Percentiles rank a stretch among this genome's conserved stretches.
Conservation (phyloP, 208 protist species). For the Acanthamoeba triangularis region DNA sequence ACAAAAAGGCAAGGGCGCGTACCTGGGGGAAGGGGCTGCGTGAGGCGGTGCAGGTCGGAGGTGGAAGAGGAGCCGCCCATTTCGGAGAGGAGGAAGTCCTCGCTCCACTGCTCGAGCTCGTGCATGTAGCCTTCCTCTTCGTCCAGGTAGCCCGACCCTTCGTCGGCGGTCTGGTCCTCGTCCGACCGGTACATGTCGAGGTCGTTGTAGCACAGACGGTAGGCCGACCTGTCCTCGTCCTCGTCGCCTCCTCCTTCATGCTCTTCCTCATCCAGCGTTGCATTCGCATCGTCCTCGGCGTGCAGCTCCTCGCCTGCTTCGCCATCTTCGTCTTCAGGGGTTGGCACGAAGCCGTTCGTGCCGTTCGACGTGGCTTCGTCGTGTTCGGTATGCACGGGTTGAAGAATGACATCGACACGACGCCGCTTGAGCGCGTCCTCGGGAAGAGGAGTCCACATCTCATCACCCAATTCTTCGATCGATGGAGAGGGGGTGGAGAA, state of each 20-base stretch:
- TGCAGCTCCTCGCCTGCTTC: not conserved
- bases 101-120: conserved; percentile 64
- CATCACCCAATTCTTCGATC: not conserved
- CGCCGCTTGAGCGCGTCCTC: conserved; percentile 1
- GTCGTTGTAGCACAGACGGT: conserved; percentile 69
- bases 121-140: conserved; percentile 70
- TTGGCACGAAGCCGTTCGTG: not conserved
- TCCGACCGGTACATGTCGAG: conserved; percentile 56
- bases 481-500: not conserved
- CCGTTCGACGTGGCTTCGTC: not conserved
- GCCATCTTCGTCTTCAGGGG: not conserved
- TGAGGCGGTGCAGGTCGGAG: not conserved
- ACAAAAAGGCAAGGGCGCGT: too few species aligned
- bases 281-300: not conserved
- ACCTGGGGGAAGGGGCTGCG: not conserved
- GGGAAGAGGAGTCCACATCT: conserved; percentile 2
- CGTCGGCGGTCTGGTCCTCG: conserved; percentile 2
- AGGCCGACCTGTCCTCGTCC: conserved; percentile 60
- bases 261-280: not conserved
- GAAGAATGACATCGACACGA: not conserved
- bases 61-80: conserved; percentile 12
- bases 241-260: not conserved
- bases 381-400: not conserved
- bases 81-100: conserved; percentile 13
- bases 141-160: conserved; percentile 20